Conservation (phyloP, 2,329 filamentous ascomycete genomes). For the Apiospora sp. region DNA sequence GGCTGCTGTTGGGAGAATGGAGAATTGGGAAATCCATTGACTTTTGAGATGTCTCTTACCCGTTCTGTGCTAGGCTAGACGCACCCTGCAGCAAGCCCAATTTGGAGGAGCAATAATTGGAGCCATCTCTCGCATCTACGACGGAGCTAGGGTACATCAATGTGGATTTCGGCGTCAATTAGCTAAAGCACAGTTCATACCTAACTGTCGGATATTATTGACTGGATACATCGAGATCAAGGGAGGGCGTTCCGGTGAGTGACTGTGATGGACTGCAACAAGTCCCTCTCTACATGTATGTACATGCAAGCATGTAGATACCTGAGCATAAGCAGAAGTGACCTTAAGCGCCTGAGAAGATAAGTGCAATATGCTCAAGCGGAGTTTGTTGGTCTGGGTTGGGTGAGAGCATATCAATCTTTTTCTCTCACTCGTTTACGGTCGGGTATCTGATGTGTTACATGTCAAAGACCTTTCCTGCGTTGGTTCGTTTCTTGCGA, state of each 20-base stretch:
- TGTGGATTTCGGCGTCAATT: slow-evolving; percentile 14
- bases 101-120: slow-evolving; percentile 22
- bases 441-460: slow-evolving; percentile 17
- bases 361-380: not conserved
- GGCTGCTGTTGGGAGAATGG: not conserved
- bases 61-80: not conserved
- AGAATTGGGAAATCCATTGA: slow-evolving; percentile 18
- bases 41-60: slow-evolving; percentile 16
- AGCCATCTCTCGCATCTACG: slow-evolving; percentile 16
- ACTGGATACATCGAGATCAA: slow-evolving; percentile 14
- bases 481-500: slow-evolving; percentile 21
- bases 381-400: not conserved
- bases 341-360: not conserved
- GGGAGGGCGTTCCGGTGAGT: slow-evolving; percentile 2
- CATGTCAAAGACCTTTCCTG: not conserved
- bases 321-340: too few relatives aligned
- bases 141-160: slow-evolving; percentile 3
- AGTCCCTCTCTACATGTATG: not conserved
- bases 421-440: not conserved
- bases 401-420: not conserved
- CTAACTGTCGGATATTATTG: slow-evolving; percentile 20
- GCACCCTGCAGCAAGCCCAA: slow-evolving; percentile 22
- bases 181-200: slow-evolving; percentile 3
- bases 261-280: not conserved
- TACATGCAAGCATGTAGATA: not conserved